Base-by-base conservation (phyloP, 139 green algal genomes). In the Micromonas pusilla region DNA sequence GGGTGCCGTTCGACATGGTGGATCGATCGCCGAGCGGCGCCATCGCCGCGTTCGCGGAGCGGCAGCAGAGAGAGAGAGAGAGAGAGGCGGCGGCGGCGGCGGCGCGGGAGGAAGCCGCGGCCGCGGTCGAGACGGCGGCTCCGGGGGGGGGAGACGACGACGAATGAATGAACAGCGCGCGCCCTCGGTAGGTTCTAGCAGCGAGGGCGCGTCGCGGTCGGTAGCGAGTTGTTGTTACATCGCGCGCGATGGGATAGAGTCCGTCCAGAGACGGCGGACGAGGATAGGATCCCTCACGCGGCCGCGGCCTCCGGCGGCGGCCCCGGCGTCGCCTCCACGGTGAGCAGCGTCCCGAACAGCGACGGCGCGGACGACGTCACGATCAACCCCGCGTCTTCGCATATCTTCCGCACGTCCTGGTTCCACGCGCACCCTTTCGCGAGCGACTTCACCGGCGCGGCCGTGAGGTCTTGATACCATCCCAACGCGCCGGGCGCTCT, bases 1-100 rank as follows among this genome's bases (percentile, higher is more conserved):
- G 81, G 21, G 81, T 78, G 1, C 81, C 81, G 33, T 66, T 83
- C 32, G 81, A 85, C n/a, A 53, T 85, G 25, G 23, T 76, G 26
- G 77, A 85, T 31, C 37, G n/a, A 19, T 54, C 32, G 20, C 16
- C 54, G 25, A 68, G 70, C 25, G 32, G 71, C 30, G 76, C 81
- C 6, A 77, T 85, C 26, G 77, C 82, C 0, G 70, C 80, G 31
- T 80, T 83, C 36, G 36, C 83, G 57, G 25, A 77, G 52, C 20
- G 65, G 37, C 70, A 66, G 52, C 37, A 66, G 37, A 6, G 39
- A 1, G 30, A 75, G 6, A 23, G 52, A 34, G 28, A 75, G 62
- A 6, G 62, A 32, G 9, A 70, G 28, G n/a, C 9, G 62, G 28
- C 26, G 9, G 62, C 26, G 9, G 28, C 62, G 5, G 62, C 13